Conservation (phyloP, 108 stramenopile genomes). For the Aureococcus anophagefferens region DNA sequence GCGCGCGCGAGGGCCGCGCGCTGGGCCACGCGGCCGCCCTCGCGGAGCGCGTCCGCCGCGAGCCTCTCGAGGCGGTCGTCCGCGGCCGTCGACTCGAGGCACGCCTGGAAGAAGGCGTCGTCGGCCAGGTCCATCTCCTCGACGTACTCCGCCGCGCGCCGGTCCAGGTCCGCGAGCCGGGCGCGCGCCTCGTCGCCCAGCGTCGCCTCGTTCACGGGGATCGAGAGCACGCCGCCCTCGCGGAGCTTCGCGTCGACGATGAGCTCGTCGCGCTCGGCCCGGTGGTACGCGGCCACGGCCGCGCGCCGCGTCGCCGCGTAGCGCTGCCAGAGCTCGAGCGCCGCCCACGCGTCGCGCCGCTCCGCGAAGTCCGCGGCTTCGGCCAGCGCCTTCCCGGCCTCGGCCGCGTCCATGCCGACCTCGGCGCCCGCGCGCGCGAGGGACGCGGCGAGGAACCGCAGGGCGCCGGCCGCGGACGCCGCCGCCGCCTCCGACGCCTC, state of each 20-base stretch:
- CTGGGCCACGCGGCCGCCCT: too few relatives aligned
- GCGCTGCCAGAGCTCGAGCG: background rate
- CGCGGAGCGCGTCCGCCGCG: too few relatives aligned
- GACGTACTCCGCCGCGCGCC: background rate
- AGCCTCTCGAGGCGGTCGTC: too few relatives aligned
- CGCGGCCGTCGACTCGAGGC: too few relatives aligned
- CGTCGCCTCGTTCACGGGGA: background rate
- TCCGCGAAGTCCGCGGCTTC: background rate
- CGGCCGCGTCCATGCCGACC: too few relatives aligned
- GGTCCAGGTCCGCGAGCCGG: background rate
- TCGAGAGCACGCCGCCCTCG: background rate
- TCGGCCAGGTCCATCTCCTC: too few relatives aligned
- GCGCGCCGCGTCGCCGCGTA: background rate
- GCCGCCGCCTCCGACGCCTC: background rate
- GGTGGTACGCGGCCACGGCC: background rate
- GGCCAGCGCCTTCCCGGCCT: background rate
- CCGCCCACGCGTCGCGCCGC: background rate
- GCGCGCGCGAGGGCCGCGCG: too few relatives aligned
- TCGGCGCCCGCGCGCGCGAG: background rate
- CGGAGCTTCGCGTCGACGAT: background rate
- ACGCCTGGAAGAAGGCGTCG: too few relatives aligned
- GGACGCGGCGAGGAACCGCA: background rate
- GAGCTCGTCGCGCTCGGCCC: background rate
- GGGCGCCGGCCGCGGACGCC: background rate
- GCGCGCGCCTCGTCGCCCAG: background rate